These are phyloP conservation scores for Nepenthes alata DNA, from an alignment of 179 eudicot genomes.

Conservation along the genomic window DNA sequence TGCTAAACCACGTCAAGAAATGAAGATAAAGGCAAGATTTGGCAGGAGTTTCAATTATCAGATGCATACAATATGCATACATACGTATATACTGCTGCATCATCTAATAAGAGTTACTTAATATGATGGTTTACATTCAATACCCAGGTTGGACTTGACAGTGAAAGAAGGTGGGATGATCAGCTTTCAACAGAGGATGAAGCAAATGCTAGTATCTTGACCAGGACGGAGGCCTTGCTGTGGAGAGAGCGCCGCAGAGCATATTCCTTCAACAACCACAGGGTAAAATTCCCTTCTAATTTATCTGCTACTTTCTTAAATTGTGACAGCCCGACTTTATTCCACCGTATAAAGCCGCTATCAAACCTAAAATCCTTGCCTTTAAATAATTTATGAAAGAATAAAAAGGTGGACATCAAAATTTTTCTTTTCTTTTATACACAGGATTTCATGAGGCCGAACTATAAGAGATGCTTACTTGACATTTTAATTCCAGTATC, in stretches of 20 bases:
- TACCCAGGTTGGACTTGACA: constrained; percentile 35
- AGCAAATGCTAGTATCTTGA: constrained; percentile 23
- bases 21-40: constrained; percentile 25
- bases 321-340: no score
- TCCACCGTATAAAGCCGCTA: no score
- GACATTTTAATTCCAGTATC: no score
- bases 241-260: constrained; percentile 47
- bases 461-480: no score
- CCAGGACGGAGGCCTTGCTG: constrained; percentile 44
- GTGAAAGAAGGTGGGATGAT: constrained; percentile 49
- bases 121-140: background rate
- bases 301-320: no score
- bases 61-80: background rate
- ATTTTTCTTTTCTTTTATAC: no score
- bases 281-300: constrained; percentile 22
- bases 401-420: no score
- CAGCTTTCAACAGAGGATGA: constrained; percentile 41
- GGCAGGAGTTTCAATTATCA: no score
- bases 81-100: background rate
- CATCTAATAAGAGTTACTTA: no score
- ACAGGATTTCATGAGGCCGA: no score
- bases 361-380: no score
- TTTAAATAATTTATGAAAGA: no score
- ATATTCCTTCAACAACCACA: constrained; percentile 37
- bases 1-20: constrained; percentile 18